Conservation (phyloP, 768 basidiomycete genomes). For the Ramaria rubella region DNA sequence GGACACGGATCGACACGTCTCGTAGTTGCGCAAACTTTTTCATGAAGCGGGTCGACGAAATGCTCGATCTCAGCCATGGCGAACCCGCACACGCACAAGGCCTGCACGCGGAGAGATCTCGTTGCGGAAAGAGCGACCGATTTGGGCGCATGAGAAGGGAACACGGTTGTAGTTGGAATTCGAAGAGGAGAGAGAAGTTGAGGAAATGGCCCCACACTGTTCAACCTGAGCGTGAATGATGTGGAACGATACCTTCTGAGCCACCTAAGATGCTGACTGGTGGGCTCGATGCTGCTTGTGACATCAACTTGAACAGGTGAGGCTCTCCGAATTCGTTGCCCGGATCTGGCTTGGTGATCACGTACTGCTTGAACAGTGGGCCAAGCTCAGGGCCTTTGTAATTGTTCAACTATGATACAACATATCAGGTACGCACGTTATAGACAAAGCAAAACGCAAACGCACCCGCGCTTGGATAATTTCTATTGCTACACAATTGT, state of each 20-base stretch:
- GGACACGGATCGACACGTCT: constrained; percentile 64
- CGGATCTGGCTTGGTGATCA: no score
- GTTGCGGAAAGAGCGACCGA: constrained; percentile 94
- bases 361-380: no score
- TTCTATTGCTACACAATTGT: no score
- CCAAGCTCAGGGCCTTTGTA: no score
- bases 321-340: no score
- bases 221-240: no score
- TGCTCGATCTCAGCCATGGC: constrained; percentile 99
- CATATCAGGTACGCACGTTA: no score
- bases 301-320: no score
- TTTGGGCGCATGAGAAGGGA: constrained; percentile 95
- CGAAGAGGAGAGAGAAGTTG: constrained; percentile 93
- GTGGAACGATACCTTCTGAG: no score
- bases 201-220: constrained; percentile 98
- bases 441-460: no score
- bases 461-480: no score
- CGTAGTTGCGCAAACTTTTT: constrained; percentile 76
- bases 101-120: constrained; percentile 97
- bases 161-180: constrained; percentile 96
- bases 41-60: constrained; percentile 90
- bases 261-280: constrained; percentile 92
- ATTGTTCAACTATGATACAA: no score
- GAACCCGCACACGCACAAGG: constrained; percentile 93
- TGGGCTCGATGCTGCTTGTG: constrained; percentile 91